Evolutionary conservation across 805 yeast species (phyloP), one percentile per base, ranked within the genome.

Genomic region (Naumovozyma castellii): DNA sequence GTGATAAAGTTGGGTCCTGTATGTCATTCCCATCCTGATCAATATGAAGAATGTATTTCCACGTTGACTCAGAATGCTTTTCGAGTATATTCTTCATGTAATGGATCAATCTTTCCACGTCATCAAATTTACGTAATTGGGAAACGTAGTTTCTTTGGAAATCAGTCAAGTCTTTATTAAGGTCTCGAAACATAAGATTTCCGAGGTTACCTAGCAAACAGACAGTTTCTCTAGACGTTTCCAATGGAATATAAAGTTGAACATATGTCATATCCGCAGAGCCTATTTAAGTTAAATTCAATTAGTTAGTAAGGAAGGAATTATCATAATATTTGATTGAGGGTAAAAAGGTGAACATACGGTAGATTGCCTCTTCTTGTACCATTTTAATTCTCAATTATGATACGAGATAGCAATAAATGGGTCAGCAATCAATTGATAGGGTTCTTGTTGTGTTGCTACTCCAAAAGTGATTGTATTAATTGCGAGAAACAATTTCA

Each of bases 231-330:
- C 97, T 70, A 2, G 95, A 76, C 31, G 82, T 79, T 61, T 92
- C 98, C 37, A 54, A 43, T 4, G 97, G 90, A 40, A 92, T 77
- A 61, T 86, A 92, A 49, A 92, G 69, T 65, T 92, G 95, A 36
- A 88, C 88, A 57, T 87, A 77, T 27, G 94, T 80, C 97, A 92
- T 90, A 54, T 83, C 94, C 77, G 98, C 97, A 43, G 97, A 88
- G 68, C 32, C 32, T 29, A 29, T n/a, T n/a, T n/a, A n/a, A n/a
- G n/a, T n/a, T n/a, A n/a, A n/a, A n/a, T n/a, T n/a, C n/a, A n/a
- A 40, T 40, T 42, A 22, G 22, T 31, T 25, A 28, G 18, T 28
- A 13, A 16, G 16, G 6, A n/a, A 25, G 16, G 25, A 27, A 34
- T 32, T 18, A 31, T 18, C 17, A 8, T 4, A 17, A 8, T 17